Conservation (phyloP, 2,329 filamentous ascomycete species). For the Thermomyces lanuginosus region DNA sequence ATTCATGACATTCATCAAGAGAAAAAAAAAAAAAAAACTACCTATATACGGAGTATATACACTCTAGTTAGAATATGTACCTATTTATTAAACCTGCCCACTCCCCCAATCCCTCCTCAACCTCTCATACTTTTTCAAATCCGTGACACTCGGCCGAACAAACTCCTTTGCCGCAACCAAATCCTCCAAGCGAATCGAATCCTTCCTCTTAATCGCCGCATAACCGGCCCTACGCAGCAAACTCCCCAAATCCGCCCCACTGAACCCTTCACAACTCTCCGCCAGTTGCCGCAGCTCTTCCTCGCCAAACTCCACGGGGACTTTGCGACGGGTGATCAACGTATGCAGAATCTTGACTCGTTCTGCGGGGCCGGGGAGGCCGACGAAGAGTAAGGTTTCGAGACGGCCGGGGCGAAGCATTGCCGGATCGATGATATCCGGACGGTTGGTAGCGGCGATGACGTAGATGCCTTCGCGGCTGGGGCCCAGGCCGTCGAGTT, state of each 20-base stretch:
- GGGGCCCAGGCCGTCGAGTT: constrained; percentile 67
- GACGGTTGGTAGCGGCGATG: constrained; percentile 85
- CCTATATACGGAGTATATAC: not conserved
- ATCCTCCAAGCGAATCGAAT: constrained; percentile 31
- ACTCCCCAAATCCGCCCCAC: constrained; percentile 48
- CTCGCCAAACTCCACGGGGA: constrained; percentile 36
- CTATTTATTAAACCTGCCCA: constrained; percentile 2
- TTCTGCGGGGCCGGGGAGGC: constrained; percentile 62
- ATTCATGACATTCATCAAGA: constrained; percentile 10
- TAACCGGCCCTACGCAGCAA: constrained; percentile 44
- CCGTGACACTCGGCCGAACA: constrained; percentile 36
- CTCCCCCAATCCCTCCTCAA: constrained; percentile 35
- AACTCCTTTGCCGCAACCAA: constrained; percentile 25
- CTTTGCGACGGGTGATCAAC: constrained; percentile 35
- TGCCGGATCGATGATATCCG: constrained; percentile 90
- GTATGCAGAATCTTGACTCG: constrained; percentile 73
- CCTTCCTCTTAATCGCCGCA: constrained; percentile 35
- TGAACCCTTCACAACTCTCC: constrained; percentile 60
- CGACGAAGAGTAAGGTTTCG: constrained; percentile 76
- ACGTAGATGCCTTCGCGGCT: constrained; percentile 77
- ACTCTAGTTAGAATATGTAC: not conserved
- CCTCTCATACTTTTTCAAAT: constrained; percentile 41
- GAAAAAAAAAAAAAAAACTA: constrained; percentile 3
- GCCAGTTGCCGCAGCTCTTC: constrained; percentile 49
- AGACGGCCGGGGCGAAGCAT: constrained; percentile 85